A percentile compares a stretch with the other conserved stretches of the same genome.
phyloP scores from a whole-genome alignment of 192 early-diverging fungal genomes.

The Backusella tarrabulga region DNA sequence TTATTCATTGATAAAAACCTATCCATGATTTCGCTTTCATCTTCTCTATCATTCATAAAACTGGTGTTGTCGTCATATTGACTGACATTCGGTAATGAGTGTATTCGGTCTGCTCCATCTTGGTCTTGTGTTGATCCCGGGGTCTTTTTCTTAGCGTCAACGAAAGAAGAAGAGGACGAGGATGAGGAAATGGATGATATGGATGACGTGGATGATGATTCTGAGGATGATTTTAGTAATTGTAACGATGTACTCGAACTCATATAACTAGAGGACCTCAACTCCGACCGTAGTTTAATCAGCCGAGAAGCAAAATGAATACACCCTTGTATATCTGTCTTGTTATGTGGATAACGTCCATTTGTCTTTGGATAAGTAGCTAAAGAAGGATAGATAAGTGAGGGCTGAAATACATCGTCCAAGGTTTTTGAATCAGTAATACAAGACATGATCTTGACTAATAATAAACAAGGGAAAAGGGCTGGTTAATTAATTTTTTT shows the following conservation, averaged over 20 bases:
- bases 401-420: background rate
- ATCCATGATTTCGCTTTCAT: slow-evolving; percentile 11
- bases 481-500: background rate
- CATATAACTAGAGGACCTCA: slow-evolving; percentile 10
- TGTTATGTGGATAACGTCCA: background rate
- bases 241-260: background rate
- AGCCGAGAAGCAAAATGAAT: slow-evolving; percentile 7
- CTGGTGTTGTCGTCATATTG: background rate
- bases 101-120: background rate
- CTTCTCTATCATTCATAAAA: background rate
- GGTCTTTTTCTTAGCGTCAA: background rate
- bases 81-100: background rate
- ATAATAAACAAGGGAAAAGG: background rate
- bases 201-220: background rate
- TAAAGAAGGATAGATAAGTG: slow-evolving; percentile 6
- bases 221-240: background rate
- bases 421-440: background rate
- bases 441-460: background rate
- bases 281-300: background rate
- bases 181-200: background rate
- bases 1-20: background rate
- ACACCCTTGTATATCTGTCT: background rate
- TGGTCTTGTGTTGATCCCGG: background rate
- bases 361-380: background rate
- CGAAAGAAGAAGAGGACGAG: background rate